Base-by-base conservation (phyloP, 2,329 filamentous ascomycete genomes). In the Paraphoma chrysanthemicola region DNA sequence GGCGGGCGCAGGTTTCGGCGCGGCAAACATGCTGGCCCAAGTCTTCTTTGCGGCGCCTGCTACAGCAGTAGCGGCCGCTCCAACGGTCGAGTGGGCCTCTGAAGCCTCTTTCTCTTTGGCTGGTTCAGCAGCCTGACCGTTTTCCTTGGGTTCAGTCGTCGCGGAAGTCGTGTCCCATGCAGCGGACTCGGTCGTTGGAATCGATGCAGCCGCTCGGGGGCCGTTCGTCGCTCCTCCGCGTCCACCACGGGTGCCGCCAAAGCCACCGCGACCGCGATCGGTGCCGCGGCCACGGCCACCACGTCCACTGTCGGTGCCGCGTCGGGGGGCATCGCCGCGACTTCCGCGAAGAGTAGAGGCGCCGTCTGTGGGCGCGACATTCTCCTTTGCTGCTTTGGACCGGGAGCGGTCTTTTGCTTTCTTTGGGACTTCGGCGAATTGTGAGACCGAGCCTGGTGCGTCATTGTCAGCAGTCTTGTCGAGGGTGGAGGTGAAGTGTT, bases 371-470 rank as follows among this genome's bases (percentile, higher is more conserved):
- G 85, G 80, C 61, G 82, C 78, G 52, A 79, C 67, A 53, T 84
- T 77, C 52, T 91, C 87, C 78, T 90, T 90, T 33, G 59, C 51
- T 60, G 83, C 82, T 85, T 93, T 94, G 66, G 88, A 84, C 78
- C 88, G 88, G 69, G 88, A 80, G 65, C 86, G 82, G 68, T 90
- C 87, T 82, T 93, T 93, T 82, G 90, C 90, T 72, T 87, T 85
- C 67, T 89, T 90, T 16, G 67, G 67, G 66, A 95, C 91, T 77
- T 94, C 90, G 68, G 88, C 89, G 87, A 92, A 95, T 81, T 93
- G 90, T 63, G 91, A 88, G 71, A 93, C 89, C 64, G 87, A 86
- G 71, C 91, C 91, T 93, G 71, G 30, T 36, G 10, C 41, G 36
- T 54, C 4, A 39, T 38, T 48, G 44, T 44, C 23, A 44, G 44